phyloP scores from a whole-genome alignment of 352 stramenopile species.

The Globisporangium perplexum region DNA sequence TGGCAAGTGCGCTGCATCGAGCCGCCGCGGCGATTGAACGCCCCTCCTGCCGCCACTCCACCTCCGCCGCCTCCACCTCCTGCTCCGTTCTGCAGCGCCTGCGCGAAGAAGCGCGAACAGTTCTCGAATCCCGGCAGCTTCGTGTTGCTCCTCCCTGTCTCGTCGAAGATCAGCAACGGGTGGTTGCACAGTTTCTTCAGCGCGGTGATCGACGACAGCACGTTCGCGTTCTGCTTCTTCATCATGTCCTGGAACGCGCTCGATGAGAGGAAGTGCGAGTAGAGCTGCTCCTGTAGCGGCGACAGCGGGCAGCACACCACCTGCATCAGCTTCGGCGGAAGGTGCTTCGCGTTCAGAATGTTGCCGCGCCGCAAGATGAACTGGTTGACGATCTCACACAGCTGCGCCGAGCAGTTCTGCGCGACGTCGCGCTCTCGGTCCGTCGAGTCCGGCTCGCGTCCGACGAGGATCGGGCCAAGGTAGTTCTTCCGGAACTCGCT shows the following conservation, averaged over 20 bases:
- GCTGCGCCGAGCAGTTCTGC: slow-evolving; percentile 90
- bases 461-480: slow-evolving; percentile 84
- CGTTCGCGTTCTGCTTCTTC: slow-evolving; percentile 90
- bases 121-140: slow-evolving; percentile 79
- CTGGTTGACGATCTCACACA: slow-evolving; percentile 97
- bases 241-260: slow-evolving; percentile 96
- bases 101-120: slow-evolving; percentile 59
- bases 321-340: slow-evolving; percentile 98
- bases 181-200: slow-evolving; percentile 99
- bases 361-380: slow-evolving; percentile 98
- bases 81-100: slow-evolving; percentile 15
- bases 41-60: background rate
- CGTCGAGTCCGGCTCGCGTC: slow-evolving; percentile 87
- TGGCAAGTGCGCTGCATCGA: slow-evolving; percentile 64
- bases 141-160: slow-evolving; percentile 74
- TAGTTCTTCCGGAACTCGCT: slow-evolving; percentile 94
- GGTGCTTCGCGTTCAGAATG: slow-evolving; percentile 97
- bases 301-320: slow-evolving; percentile 98
- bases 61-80: background rate
- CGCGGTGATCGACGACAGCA: slow-evolving; percentile 85
- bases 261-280: slow-evolving; percentile 92
- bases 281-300: slow-evolving; percentile 94
- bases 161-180: slow-evolving; percentile 91
- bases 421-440: slow-evolving; percentile 70
- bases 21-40: slow-evolving; percentile 24